Conservation (phyloP, 108 stramenopile genomes). For the Cyclotella distinguenda region DNA sequence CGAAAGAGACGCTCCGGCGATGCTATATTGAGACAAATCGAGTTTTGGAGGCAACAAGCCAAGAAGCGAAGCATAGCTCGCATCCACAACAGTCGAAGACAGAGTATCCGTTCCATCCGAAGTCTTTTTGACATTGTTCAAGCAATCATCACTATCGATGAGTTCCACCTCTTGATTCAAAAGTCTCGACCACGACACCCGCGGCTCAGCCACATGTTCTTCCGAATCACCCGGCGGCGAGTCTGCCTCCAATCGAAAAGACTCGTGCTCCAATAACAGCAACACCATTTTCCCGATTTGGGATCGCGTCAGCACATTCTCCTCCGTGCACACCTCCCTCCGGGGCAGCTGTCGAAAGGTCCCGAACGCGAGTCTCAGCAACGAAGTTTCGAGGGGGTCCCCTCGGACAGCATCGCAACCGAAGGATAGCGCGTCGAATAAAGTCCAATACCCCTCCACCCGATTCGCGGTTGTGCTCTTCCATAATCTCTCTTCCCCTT, state of each 20-base stretch:
- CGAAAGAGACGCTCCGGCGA: neutral
- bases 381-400: slow-evolving; percentile 42
- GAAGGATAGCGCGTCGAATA: slow-evolving; percentile 76
- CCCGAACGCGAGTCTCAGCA: slow-evolving; percentile 44
- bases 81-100: slow-evolving; percentile 33
- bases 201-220: slow-evolving; percentile 4
- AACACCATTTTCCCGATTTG: slow-evolving; percentile 69
- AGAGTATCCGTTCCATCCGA: slow-evolving; percentile 2
- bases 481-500: too few species aligned
- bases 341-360: slow-evolving; percentile 34
- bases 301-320: slow-evolving; percentile 35
- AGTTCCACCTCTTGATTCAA: slow-evolving; percentile 11
- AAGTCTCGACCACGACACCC: slow-evolving; percentile 42
- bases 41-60: slow-evolving; percentile 58
- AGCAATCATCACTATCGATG: slow-evolving; percentile 5
- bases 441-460: slow-evolving; percentile 54
- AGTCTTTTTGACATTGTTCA: slow-evolving; percentile 10
- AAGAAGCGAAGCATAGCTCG: slow-evolving; percentile 46
- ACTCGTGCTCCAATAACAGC: slow-evolving; percentile 60
- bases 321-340: slow-evolving; percentile 9
- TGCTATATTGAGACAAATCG: slow-evolving; percentile 30
- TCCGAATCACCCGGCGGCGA: slow-evolving; percentile 37
- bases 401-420: slow-evolving; percentile 74
- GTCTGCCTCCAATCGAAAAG: slow-evolving; percentile 67
- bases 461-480: neutral